Evolutionary conservation across 306 rosid species (phyloP), one percentile per base, ranked within the genome.

Genomic region (Phaseolus lunatus): DNA sequence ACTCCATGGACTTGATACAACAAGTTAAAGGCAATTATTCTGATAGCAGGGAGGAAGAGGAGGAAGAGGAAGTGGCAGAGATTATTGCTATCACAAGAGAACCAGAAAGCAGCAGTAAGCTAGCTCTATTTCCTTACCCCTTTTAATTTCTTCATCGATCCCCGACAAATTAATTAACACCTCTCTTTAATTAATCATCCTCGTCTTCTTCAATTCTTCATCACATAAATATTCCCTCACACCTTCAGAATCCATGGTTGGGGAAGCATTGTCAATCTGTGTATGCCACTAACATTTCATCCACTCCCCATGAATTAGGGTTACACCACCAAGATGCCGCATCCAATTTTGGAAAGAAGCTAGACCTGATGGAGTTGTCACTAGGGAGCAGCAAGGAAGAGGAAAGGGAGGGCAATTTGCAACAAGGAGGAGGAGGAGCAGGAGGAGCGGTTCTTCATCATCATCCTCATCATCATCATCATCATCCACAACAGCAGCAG

Each of bases 41-140:
- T 13, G 89, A 84, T 72, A 72, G 83, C 72, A 81, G 83, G 70
- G 88, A 80, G 58, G 88, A 85, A 26, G 91, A 81, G 35, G 87
- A 76, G 35, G 80, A 78, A 4, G 84, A 83, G 18, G 85, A 80
- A 16, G 72, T 72, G 48, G 53, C 26, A n/a, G 75, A 76, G 31
- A 73, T 79, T 14, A 80, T 79, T 9, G 6, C 12, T 29, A 80
- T 63, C 24, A n/a, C 73, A 18, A 75, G 80, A 47, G 78, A 59
- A 45, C 72, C 57, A 31, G 79, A 48, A 72, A 68, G 45, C 62
- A 65, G 45, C 74, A 87, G 87, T 77, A 77, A 86, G 81, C 76
- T 20, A 5, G 76, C 71, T 24, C 19, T 11, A n/a, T 18, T 72
- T 22, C 20, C 77, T 7, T 35, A 31, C 27, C 77, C 78, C 73